Evolutionary conservation across 148 eudicot genomes (phyloP), one percentile per base, ranked within the genome.

Genomic region (Rheum nobile): DNA sequence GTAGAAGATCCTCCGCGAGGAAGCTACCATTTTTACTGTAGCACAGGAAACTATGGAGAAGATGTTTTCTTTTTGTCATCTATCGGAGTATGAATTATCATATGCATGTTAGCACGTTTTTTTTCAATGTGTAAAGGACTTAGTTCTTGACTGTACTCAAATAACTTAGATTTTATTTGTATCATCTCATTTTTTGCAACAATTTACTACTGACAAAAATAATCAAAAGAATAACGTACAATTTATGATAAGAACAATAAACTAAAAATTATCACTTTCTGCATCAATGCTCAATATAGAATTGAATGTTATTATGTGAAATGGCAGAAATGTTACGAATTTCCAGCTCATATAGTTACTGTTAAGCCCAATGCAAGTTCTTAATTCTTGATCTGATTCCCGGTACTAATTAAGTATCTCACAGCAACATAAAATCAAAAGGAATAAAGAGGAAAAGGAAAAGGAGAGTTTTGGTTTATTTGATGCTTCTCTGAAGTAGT

Each of bases 381-480:
- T 5, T 17, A 17, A 47, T 14, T 47, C n/a, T 14, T 47, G 6
- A 47, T 14, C 52, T 59, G 13, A 12, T 31, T 59, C 14, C 12
- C 31, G 69, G 2, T 16, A 63, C 26, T 8, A n/a, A 1, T n/a
- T 24, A 55, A 21, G 37, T 63, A 31, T 32, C 69, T 17, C 26
- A 16, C 32, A 32, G 6, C 21, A 65, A 34, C 70, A 65, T 65
- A 34, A 43, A 69, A 71, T 71, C 73, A 71, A 71, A 71, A 71
- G 73, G 21, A 71, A 32, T 19, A 43, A 71, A 39, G 26, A 43
- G 44, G 28, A 35, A 70, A 71, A 19, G 72, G 17, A 68, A 68
- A 68, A 39, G 72, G 22, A 35, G 43, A 14, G 72, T 68, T 68
- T 68, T 35, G 73, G 73, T 65, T 65, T 65, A 65, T 65, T 31